Evolutionary conservation across 2,329 filamentous ascomycete species (phyloP).

Genomic region (Diaporthe longicolla): DNA sequence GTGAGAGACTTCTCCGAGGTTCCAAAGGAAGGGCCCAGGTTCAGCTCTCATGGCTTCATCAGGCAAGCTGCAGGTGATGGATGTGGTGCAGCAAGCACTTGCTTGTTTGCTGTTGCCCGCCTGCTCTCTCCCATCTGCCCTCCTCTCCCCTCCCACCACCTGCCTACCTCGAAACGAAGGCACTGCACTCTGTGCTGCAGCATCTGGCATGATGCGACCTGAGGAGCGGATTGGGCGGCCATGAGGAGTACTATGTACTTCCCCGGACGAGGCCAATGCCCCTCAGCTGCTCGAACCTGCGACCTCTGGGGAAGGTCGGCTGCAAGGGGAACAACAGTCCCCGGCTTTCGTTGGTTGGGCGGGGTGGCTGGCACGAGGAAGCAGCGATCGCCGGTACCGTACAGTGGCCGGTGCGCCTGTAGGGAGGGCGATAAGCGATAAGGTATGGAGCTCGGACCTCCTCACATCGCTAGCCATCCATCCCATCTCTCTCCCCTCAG

Average conservation of each 20-base stretch:
- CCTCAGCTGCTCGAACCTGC: neutral
- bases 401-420: neutral
- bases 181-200: neutral
- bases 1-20: conserved; percentile 21
- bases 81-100: conserved; percentile 11
- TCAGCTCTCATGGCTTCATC: conserved; percentile 39
- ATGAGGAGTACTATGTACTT: conserved; percentile 5
- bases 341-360: neutral
- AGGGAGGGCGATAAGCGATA: conserved; percentile 5
- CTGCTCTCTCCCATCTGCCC: neutral
- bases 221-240: neutral
- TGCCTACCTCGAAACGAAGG: conserved; percentile 17
- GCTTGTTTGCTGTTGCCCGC: conserved; percentile 12
- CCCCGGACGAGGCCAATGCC: neutral
- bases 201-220: conserved; percentile 3
- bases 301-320: conserved; percentile 1
- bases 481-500: neutral
- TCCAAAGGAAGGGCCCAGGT: conserved; percentile 38
- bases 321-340: conserved; percentile 19
- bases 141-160: neutral
- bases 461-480: neutral
- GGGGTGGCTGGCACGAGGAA: conserved; percentile 25
- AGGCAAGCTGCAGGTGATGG: conserved; percentile 8
- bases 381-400: conserved; percentile 16
- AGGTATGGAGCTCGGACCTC: conserved; percentile 21